phyloP scores from a whole-genome alignment of 139 green algal species.

The Zygnema cylindricum region DNA sequence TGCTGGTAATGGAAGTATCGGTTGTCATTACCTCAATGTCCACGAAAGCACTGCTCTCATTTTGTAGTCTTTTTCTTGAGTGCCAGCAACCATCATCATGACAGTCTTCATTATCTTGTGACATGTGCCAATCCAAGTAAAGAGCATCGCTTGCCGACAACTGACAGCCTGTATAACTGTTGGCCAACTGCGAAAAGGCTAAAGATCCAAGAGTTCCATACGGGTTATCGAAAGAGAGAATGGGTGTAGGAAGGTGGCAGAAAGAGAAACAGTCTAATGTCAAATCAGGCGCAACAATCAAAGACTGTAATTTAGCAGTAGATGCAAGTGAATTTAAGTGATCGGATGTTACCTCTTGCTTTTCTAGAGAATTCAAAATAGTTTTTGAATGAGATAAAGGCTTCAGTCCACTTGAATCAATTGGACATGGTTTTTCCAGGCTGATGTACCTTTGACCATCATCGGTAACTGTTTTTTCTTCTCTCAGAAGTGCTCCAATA shows the following conservation, averaged over 20 bases:
- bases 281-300: background rate
- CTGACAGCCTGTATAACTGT: background rate
- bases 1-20: no score
- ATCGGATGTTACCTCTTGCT: background rate
- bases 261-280: background rate
- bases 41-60: background rate
- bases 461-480: background rate
- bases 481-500: background rate
- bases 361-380: background rate
- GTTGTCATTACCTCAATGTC: no score
- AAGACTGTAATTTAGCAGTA: background rate
- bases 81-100: background rate
- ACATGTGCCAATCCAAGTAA: background rate
- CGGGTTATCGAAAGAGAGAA: background rate
- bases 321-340: background rate
- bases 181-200: background rate
- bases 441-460: background rate
- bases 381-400: background rate
- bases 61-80: background rate
- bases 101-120: background rate
- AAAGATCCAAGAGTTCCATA: background rate
- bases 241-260: background rate
- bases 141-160: background rate
- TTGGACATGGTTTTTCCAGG: background rate
- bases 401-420: background rate